Evolutionary conservation across 352 stramenopile species (phyloP), one percentile per base, ranked within the genome.

Genomic region (Phytophthora boehmeriae): DNA sequence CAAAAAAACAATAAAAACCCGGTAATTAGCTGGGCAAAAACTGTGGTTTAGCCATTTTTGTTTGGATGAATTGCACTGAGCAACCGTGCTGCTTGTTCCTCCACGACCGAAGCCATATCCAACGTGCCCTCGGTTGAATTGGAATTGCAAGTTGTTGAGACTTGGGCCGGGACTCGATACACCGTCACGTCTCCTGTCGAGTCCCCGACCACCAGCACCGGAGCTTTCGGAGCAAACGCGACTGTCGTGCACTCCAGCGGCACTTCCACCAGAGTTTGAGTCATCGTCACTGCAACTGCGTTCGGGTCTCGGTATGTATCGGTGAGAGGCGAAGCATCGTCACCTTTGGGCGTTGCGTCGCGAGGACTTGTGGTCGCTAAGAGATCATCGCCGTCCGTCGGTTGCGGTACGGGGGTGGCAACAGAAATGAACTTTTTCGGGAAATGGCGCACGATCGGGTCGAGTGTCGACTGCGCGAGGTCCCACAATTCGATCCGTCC

Each of bases 401-500:
- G 25, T 28, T 46, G 43, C 22, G 55, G 23, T 22, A 59, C 58
- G 8, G 54, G 32, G 1, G 27, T 35, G 13, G 34, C 41, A 8
- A 75, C 67, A 0, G 59, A 41, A 8, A 61, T 63, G 28, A 66
- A 83, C 22, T 86, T 89, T 43, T 87, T 90, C 2, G 81, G 83
- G 44, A 89, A 90, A 55, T 88, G 74, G 11, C 78, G 88, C 30
- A 94, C 78, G 17, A 93, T 85, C 0, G 91, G 91, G 45, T 97
- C 90, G 0, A 97, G 66, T 20, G 74, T 90, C 9, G 83, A 96
- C 34, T 90, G 74, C 8, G 71, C 65, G 17, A 97, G 68, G 57
- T 97, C 88, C 91, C 91, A 98, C 39, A 98, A 88, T 58, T 97
- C 86, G 27, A 98, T 88, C 19, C 89, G 81, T 17, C 91, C 92